phyloP scores from a whole-genome alignment of 2,329 filamentous ascomycete species.

The Eutypa lata region DNA sequence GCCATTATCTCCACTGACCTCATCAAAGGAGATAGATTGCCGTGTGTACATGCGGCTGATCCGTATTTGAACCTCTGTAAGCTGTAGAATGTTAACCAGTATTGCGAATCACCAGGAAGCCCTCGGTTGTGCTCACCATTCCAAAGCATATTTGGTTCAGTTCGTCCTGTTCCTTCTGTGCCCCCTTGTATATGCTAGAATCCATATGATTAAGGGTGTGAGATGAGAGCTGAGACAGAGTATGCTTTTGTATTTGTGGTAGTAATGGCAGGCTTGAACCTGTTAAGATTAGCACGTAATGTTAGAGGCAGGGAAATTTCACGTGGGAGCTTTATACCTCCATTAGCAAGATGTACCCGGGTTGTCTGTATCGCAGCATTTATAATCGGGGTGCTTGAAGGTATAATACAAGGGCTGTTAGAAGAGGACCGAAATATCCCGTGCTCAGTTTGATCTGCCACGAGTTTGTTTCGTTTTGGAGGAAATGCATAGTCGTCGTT shows the following conservation, averaged over 20 bases:
- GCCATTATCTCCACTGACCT: not conserved
- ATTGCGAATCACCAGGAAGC: not conserved
- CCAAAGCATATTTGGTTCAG: not conserved
- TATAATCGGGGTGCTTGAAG: not conserved
- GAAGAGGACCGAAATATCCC: not conserved
- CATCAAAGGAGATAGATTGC: conserved; percentile 1
- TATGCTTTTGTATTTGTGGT: not conserved
- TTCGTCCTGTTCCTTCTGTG: not conserved
- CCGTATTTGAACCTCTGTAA: conserved; percentile 5
- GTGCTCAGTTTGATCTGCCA: not conserved
- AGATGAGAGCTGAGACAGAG: not conserved
- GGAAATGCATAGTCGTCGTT: not conserved
- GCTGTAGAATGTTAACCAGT: conserved; percentile 2
- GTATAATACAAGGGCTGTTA: not conserved
- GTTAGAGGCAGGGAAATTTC: not conserved
- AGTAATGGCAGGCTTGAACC: not conserved
- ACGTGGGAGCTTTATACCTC: not conserved
- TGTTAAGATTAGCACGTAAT: not conserved
- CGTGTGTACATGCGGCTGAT: not conserved
- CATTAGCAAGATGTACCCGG: not conserved
- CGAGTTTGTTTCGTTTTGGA: not conserved
- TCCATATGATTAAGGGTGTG: not conserved
- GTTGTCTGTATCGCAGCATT: not conserved
- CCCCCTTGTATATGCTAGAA: not conserved
- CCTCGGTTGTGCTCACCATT: no score